Conservation (phyloP, 1,284 basidiomycete genomes). For the Testicularia cyperi region DNA sequence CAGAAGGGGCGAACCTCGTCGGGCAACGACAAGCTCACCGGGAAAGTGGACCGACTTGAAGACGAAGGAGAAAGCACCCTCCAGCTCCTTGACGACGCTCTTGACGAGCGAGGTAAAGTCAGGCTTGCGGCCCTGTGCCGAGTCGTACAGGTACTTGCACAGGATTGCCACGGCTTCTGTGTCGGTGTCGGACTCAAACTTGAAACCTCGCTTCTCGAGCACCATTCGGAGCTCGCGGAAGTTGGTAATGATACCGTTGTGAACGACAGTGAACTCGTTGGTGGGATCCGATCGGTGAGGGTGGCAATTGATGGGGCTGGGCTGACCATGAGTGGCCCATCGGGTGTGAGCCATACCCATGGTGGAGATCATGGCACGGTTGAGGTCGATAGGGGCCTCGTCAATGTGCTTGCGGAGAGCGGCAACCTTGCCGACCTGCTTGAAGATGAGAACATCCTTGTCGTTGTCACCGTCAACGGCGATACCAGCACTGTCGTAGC, state of each 20-base stretch:
- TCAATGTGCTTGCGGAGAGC: slow-evolving; percentile 89
- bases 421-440: slow-evolving; percentile 97
- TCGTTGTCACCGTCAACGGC: slow-evolving; percentile 90
- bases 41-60: slow-evolving; percentile 98
- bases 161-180: slow-evolving; percentile 97
- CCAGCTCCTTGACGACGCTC: slow-evolving; percentile 93
- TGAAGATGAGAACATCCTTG: slow-evolving; percentile 79
- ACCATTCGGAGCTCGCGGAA: slow-evolving; percentile 84
- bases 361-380: slow-evolving; percentile 81
- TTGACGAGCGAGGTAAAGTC: slow-evolving; percentile 91
- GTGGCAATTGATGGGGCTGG: slow-evolving; percentile 85
- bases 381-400: slow-evolving; percentile 73
- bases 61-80: slow-evolving; percentile 99
- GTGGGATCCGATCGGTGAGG: slow-evolving; percentile 83
- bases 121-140: slow-evolving; percentile 81
- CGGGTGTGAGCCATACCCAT: slow-evolving; percentile 98
- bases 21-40: slow-evolving; percentile 90
- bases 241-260: slow-evolving; percentile 99
- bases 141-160: slow-evolving; percentile 94
- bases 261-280: slow-evolving; percentile 87
- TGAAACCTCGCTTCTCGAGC: slow-evolving; percentile 92
- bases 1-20: slow-evolving; percentile 92
- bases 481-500: slow-evolving; percentile 91
- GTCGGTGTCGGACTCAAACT: slow-evolving; percentile 94
- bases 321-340: slow-evolving; percentile 97